phyloP scores from a whole-genome alignment of 345 rosid species.

The Raphanus raphanistrum region DNA sequence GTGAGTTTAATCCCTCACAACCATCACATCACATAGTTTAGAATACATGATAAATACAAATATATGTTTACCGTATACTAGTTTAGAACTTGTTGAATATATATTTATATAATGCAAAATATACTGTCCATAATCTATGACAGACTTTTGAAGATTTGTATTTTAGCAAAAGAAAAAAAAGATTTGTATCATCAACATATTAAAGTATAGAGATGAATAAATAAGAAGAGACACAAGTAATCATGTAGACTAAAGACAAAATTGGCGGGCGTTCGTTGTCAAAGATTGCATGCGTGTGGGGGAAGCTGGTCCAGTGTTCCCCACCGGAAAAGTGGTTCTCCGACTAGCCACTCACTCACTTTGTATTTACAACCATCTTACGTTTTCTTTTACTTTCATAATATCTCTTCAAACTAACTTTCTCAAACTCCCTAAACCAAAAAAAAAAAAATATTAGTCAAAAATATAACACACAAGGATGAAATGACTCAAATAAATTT shows the following conservation, averaged over 20 bases:
- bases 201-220: not conserved
- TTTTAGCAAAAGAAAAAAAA: too few relatives aligned
- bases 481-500: too few relatives aligned
- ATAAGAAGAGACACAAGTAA: conserved; percentile 12
- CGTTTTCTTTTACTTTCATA: conserved; percentile 11
- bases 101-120: too few relatives aligned
- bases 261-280: conserved; percentile 35
- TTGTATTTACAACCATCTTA: conserved; percentile 1
- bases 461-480: too few relatives aligned
- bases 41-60: too few relatives aligned
- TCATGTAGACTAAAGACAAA: conserved; percentile 33
- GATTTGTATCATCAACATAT: too few relatives aligned
- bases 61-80: too few relatives aligned
- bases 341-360: conserved; percentile 24
- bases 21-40: too few relatives aligned
- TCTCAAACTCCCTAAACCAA: not conserved
- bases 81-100: too few relatives aligned
- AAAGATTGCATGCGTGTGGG: conserved; percentile 39
- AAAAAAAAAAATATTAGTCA: not conserved
- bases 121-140: too few relatives aligned
- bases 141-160: too few relatives aligned
- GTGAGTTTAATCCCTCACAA: too few relatives aligned
- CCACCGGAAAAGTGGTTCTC: conserved; percentile 20
- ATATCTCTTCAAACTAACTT: not conserved
- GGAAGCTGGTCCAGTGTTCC: conserved; percentile 37